Base-by-base conservation (phyloP, 345 rosid species). In the Cardiospermum halicacabum region DNA sequence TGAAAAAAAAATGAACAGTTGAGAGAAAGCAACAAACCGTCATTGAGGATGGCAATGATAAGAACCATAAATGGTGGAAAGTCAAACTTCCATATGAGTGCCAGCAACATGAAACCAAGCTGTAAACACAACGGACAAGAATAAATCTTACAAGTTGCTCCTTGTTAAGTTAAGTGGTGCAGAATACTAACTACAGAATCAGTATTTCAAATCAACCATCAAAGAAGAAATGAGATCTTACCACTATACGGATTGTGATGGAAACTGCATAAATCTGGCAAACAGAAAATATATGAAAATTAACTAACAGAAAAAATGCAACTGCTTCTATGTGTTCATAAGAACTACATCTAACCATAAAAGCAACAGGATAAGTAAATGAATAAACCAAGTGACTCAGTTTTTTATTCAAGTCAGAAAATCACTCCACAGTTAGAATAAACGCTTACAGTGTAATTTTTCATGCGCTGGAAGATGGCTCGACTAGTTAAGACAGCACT, bases 41-140 rank as follows among this genome's bases (percentile, higher is more conserved):
- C 97, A 64, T 94, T 94, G 37, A 91, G 90, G 74, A 94, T 91
- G 31, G 99, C 99, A 59, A 94, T 94, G 64, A 91, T 87, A 79
- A 94, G 97, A 80, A 94, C 99, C 99, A 94, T 94, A 74, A 94
- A 94, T 55, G 99, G 99, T 45, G 99, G 99, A 72, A 94, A 94
- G 74, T 94, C 99, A 64, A 91, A 94, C 82, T 85, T 68, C 96
- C 99, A 94, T 72, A 94, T 84, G 65, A 94, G 96, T 11, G 99
- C 99, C 65, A 94, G 78, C 42, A 94, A 81, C 99, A 94, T 89
- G 83, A 94, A 94, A 47, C 99, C 99, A 74, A 94, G 91, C 99
- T 94, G 89, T 60, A 60, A 71, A 53, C 55, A 73, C 37, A 9
- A 45, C 32, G 64, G 62, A 48, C 34, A 69, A 57, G 60, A 47